A percentile compares a stretch with the other conserved stretches of the same genome.
Conservation (phyloP, 225 moss, liverwort and hornwort genomes). For the Pseudisothecium myosuroides region DNA sequence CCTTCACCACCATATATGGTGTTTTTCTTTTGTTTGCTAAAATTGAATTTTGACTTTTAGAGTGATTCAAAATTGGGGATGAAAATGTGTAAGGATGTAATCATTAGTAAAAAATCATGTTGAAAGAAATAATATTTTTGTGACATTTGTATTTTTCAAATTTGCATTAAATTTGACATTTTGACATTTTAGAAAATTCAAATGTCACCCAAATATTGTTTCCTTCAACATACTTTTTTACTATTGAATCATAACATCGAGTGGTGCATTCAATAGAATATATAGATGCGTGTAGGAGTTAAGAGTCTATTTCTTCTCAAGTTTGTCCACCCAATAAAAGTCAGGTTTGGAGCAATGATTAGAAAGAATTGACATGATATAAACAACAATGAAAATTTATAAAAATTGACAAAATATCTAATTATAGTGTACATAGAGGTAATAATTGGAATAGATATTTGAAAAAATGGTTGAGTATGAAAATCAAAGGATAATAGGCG, state of each 20-base stretch:
- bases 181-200: accelerated
- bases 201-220: neutral
- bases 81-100: neutral
- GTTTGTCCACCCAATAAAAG: accelerated
- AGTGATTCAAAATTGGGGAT: neutral
- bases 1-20: accelerated
- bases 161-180: neutral
- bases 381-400: accelerated
- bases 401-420: neutral
- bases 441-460: neutral
- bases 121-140: neutral
- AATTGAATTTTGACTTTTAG: neutral
- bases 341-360: accelerated
- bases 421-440: too few relatives aligned
- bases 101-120: neutral
- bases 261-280: neutral
- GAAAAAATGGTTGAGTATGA: neutral
- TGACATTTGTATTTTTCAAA: neutral
- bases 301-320: neutral
- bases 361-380: accelerated
- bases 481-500: neutral
- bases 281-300: neutral
- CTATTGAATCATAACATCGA: neutral
- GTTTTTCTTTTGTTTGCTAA: neutral
- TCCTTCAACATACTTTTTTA: neutral